Base-by-base conservation (phyloP, 1,284 basidiomycete genomes). In the Phellinidium pouzarii region DNA sequence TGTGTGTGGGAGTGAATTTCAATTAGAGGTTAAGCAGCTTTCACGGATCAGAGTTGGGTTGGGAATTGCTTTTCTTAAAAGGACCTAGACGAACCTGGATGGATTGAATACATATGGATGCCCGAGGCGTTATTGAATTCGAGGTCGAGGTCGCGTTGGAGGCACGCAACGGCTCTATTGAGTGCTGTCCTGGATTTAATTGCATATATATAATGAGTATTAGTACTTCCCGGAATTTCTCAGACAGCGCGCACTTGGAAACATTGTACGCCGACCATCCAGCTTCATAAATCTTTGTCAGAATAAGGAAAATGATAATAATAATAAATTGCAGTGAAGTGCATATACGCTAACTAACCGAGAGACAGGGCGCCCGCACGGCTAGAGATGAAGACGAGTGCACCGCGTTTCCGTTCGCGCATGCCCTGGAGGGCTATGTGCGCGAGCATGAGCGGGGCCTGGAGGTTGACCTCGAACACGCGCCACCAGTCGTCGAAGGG, bases 401-500 rank as follows among this genome's bases (percentile, higher is more conserved):
- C 23, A 8, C 49, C 49, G 8, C n/a, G 12, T 1, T 43, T 43
- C 23, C 41, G 22, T 27, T 20, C 41, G 22, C 38, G 38, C 49
- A 50, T 50, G n/a, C 25, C 38, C 3, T 12, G 17, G 7, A 50
- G 26, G 3, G 29, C 49, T 40, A 50, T 27, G 5, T 44, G 37
- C 22, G 49, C 31, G 25, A 50, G 49, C 26, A 50, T 50, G 11
- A 50, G 25, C 12, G 49, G 49, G 7, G 23, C 50, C 26, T 51
- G 44, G 3, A 44, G n/a, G 31, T 51, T 51, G n/a, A 51, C 26
- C 29, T 51, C 27, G 23, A 51, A 20, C 5, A 44, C 22, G n/a
- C 27, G 20, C 50, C 29, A 44, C 50, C 50, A 51, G 5, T 51
- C 50, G 11, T 51, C 50, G 14, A 25, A 31, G 12, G 42, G 50